Base-by-base conservation (phyloP, 2,329 filamentous ascomycete species). In the Arthrobotrys megalospora region DNA sequence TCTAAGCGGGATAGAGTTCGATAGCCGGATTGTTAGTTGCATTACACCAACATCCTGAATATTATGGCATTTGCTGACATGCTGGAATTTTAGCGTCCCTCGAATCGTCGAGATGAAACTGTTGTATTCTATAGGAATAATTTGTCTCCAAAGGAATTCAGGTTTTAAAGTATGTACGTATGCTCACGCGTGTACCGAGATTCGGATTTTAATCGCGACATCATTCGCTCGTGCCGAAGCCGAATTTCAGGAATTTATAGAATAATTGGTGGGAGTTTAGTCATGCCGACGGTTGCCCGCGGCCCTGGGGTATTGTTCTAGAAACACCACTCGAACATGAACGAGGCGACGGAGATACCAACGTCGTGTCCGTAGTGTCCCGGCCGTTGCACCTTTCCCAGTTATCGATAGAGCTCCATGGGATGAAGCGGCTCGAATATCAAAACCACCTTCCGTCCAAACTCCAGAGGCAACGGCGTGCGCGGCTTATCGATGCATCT, bases 381-480 rank as follows among this genome's bases (percentile, higher is more conserved):
- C 62, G 47, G 50, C 66, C 72, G 72, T 47, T 68, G 32, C 34
- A 64, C 52, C 38, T 47, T 68, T 19, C 34, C 71, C 52, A 58
- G 52, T 38, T 77, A 71, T 77, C 73, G 66, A 77, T 71, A 77
- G 73, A 77, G 66, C 73, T 71, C 66, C 60, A 77, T 77, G 66
- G 73, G 50, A 71, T 21, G 52, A 77, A 50, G 66, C 73, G 66
- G 66, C 38, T 66, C 36, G 52, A 65, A 12, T 73, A 19, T 47
- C 36, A 55, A 60, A 47, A 53, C 47, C 48, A 66, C 58, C 66
- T 67, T 77, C 65, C 73, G 12, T 64, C 53, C 48, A 16, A 60
- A 48, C 12, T 45, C 43, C 64, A 47, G 38, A 65, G 65, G 14
- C 34, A 43, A 38, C 53, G 50, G 50, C 11, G 36, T 58, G 11